Conservation (phyloP, 148 eudicot genomes). For the Pouteria glomerata region DNA sequence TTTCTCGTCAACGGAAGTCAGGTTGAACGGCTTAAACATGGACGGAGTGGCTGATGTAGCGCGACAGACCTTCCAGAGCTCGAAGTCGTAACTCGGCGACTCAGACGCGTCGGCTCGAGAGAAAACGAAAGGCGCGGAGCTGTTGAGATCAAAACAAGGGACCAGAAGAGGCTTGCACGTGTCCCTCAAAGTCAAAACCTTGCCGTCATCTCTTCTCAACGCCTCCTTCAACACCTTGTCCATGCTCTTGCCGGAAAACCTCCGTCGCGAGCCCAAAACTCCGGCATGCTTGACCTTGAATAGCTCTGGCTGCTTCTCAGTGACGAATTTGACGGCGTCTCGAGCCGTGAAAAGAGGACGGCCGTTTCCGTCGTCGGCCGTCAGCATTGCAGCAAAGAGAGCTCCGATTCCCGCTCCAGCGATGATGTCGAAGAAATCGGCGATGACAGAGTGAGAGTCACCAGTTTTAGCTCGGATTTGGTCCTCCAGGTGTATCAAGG, state of each 20-base stretch:
- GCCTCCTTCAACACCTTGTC: conserved; percentile 38
- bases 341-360: conserved; percentile 57
- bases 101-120: conserved; percentile 60
- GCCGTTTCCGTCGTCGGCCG: conserved; percentile 47
- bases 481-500: conserved; percentile 57
- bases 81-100: conserved; percentile 42
- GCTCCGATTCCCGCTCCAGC: conserved; percentile 80
- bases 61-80: conserved; percentile 62
- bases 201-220: conserved; percentile 31
- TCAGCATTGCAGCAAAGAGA: conserved; percentile 49
- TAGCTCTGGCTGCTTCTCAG: conserved; percentile 24
- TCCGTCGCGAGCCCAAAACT: conserved; percentile 26
- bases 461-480: conserved; percentile 55
- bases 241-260: conserved; percentile 48
- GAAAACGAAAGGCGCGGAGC: conserved; percentile 62
- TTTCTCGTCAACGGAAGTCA: conserved; percentile 40
- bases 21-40: conserved; percentile 36
- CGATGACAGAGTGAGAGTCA: conserved; percentile 43
- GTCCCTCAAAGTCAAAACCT: conserved; percentile 56
- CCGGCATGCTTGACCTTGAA: conserved; percentile 32
- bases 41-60: conserved; percentile 57
- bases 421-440: conserved; percentile 66
- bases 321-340: conserved; percentile 43
- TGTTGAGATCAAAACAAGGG: conserved; percentile 49
- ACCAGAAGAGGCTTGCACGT: conserved; percentile 61